phyloP scores from a whole-genome alignment of 768 basidiomycete genomes.

The Mycena vulgaris region DNA sequence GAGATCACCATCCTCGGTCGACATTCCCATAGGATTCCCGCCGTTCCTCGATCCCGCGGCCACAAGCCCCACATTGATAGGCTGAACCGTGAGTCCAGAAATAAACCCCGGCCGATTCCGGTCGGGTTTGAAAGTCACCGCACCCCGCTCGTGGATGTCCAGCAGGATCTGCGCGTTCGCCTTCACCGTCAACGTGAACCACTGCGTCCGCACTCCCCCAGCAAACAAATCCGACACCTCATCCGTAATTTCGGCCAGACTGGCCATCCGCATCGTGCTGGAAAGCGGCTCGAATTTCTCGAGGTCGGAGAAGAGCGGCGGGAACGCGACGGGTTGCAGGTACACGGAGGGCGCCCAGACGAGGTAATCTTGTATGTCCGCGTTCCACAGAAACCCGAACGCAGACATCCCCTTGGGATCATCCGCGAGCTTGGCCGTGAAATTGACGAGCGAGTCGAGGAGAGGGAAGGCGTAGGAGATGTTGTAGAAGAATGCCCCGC shows the following conservation, averaged over 20 bases:
- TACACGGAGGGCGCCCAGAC: constrained; percentile 28
- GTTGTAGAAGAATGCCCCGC: constrained; percentile 33
- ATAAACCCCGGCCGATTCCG: constrained; percentile 8
- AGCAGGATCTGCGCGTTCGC: constrained; percentile 19
- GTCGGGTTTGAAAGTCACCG: constrained; percentile 11
- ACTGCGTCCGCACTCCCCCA: constrained; percentile 24
- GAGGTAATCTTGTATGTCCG: constrained; percentile 16
- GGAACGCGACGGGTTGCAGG: constrained; percentile 16
- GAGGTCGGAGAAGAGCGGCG: constrained; percentile 28
- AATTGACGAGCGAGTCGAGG: constrained; percentile 20
- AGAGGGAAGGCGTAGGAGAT: constrained; percentile 14
- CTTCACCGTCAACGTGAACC: constrained; percentile 29
- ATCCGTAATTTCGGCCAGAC: not conserved
- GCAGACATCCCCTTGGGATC: constrained; percentile 26
- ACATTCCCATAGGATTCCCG: constrained; percentile 29
- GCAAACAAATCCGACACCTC: not conserved
- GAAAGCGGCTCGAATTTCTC: constrained; percentile 5
- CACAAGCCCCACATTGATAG: constrained; percentile 27
- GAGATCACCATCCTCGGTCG: constrained; percentile 28
- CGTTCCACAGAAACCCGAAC: constrained; percentile 23
- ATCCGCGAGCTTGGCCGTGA: constrained; percentile 16
- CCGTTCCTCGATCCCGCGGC: constrained; percentile 18
- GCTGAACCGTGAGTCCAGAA: constrained; percentile 25
- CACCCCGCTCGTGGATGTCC: constrained; percentile 27
- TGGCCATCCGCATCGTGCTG: constrained; percentile 18